Evolutionary conservation across 345 rosid genomes (phyloP).

Genomic region (Durio zibethinus): DNA sequence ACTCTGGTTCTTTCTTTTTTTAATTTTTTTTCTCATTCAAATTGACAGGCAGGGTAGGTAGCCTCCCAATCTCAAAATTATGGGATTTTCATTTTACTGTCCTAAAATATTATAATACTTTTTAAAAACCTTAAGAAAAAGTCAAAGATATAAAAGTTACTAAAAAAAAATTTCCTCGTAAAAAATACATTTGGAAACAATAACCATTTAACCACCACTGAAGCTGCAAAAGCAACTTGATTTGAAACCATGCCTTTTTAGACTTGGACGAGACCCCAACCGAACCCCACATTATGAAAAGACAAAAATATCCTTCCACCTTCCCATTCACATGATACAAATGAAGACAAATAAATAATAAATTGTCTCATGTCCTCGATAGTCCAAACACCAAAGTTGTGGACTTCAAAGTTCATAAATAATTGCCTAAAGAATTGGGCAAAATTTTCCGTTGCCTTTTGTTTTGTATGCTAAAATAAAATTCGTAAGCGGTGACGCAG

Average conservation of each 20-base stretch:
- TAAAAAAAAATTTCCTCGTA: too few species aligned
- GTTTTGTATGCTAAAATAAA: neutral
- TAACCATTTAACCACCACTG: neutral
- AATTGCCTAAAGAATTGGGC: neutral
- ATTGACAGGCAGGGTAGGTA: too few species aligned
- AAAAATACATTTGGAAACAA: too few species aligned
- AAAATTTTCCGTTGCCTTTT: neutral
- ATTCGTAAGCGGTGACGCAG: conserved; percentile 19
- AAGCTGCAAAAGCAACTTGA: too few species aligned
- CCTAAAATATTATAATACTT: too few species aligned
- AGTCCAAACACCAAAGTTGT: neutral
- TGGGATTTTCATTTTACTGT: too few species aligned
- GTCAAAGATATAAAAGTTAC: too few species aligned
- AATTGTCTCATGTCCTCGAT: neutral
- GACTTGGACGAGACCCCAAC: neutral
- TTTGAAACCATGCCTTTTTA: neutral
- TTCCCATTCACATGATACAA: neutral
- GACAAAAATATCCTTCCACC: neutral
- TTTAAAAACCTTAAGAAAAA: too few species aligned
- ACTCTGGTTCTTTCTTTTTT: too few species aligned
- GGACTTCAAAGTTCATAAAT: neutral
- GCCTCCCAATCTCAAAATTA: too few species aligned
- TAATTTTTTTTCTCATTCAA: too few species aligned
- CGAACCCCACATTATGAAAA: neutral
- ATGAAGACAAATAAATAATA: neutral